Evolutionary conservation across 805 yeast species (phyloP), one percentile per base, ranked within the genome.

Genomic region (Ogataea neopini): DNA sequence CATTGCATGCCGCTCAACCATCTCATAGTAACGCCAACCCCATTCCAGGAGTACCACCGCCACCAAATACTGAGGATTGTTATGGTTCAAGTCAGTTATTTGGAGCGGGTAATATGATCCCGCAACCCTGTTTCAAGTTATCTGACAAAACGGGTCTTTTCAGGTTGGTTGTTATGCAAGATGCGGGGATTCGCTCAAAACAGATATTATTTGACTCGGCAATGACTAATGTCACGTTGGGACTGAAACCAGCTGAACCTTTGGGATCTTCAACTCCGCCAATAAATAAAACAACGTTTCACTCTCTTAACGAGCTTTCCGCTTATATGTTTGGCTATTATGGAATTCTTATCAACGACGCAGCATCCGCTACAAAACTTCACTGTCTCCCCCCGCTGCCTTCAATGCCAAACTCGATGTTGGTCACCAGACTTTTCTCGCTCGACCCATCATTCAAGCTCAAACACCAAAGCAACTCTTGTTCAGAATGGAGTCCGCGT

Each of bases 321-420:
- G 75, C 75, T 47, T 76, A 71, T 53, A 76, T 79, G 77, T 79
- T 79, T 61, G 84, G 84, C 10, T 74, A 77, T 43, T 59, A 60
- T 45, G 83, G 84, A 0, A 63, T 79, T 26, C 78, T 80, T 7
- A 64, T 76, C 6, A 75, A 69, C 48, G 81, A 79, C 46, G 61
- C 68, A 14, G 66, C 67, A 15, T 60, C 70, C 18, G 61, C 72
- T 10, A 74, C 79, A 4, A 79, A 79, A 50, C 56, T 79, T 2
- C 83, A 79, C 58, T 52, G 66, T 37, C 59, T 79, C 14, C 81
- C 81, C 1, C 60, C 71, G 1, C 53, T 76, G 15, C 64, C 70
- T 19, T 64, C 67, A 22, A 63, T 63, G 57, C 64, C 71, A 2
- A 60, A 62, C 29, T 70, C 79, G 3, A 65, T 79, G 6, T 57